A percentile compares a stretch with the other conserved stretches of the same genome.
Evolutionary conservation across 495 filamentous ascomycete species (phyloP).

Genomic region (Cenococcum geophilum): DNA sequence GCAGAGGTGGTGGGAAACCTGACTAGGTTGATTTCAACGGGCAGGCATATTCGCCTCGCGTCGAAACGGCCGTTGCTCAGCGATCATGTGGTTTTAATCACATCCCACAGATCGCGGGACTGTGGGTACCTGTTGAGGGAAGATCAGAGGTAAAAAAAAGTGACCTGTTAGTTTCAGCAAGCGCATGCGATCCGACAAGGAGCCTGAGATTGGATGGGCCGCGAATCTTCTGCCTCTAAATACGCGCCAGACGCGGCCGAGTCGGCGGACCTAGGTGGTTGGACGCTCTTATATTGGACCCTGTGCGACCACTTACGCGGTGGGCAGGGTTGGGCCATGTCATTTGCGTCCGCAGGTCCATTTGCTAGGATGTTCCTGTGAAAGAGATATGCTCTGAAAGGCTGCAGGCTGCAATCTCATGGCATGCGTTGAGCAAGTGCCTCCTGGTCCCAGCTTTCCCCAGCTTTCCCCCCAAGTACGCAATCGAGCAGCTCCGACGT

Average conservation of each 20-base stretch:
- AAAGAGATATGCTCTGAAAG: not conserved
- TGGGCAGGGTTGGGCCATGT: not conserved
- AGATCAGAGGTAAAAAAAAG: too few species aligned
- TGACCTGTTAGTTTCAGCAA: not conserved
- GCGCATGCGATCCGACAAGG: not conserved
- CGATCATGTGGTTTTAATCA: not conserved
- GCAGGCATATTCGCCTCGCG: conserved; percentile 1
- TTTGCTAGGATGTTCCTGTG: not conserved
- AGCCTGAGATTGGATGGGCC: not conserved
- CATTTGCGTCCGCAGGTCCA: not conserved
- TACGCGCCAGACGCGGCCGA: conserved; percentile 7
- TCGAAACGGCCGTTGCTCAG: not conserved
- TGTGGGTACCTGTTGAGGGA: too few species aligned
- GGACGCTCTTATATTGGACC: not conserved
- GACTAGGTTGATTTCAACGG: conserved; percentile 6
- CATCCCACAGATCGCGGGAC: not conserved
- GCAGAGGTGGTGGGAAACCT: not conserved
- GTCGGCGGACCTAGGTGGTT: not conserved
- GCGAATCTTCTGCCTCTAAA: not conserved
- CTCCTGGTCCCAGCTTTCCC: not conserved
- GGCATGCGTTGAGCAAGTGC: not conserved
- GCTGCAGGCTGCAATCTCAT: not conserved
- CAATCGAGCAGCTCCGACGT: not conserved
- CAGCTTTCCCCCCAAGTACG: not conserved
- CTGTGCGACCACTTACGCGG: not conserved